Conservation (phyloP, 192 early-diverging fungal genomes). For the Coemansia sp. region DNA sequence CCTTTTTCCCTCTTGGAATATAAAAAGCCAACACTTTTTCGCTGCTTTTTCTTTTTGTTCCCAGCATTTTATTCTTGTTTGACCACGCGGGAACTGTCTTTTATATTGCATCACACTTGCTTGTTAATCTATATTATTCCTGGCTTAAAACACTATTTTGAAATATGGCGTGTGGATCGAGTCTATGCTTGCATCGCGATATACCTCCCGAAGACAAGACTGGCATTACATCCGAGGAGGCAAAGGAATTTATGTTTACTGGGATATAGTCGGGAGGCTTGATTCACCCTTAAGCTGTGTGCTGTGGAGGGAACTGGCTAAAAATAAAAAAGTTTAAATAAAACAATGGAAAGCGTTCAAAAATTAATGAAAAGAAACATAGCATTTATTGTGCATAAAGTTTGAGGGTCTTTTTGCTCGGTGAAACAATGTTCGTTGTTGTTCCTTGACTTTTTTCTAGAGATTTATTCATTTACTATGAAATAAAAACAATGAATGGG, state of each 20-base stretch:
- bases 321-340: slow-evolving; percentile 2
- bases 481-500: neutral
- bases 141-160: neutral
- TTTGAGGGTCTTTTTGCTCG: neutral
- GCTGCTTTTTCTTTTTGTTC: too few species aligned
- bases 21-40: too few species aligned
- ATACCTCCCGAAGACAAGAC: slow-evolving; percentile 33
- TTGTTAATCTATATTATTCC: neutral
- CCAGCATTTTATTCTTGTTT: too few species aligned
- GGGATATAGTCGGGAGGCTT: neutral
- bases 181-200: slow-evolving; percentile 14
- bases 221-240: slow-evolving; percentile 29
- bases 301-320: neutral
- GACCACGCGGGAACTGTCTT: too few species aligned
- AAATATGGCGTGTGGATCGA: neutral
- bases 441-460: neutral
- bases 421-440: neutral
- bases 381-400: slow-evolving; percentile 7
- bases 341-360: neutral
- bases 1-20: neutral
- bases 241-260: slow-evolving; percentile 18
- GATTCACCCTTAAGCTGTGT: neutral
- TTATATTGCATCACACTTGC: neutral
- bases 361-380: neutral
- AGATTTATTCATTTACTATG: neutral